Conservation (phyloP, 2,329 filamentous ascomycete genomes). For the Fusarium sp. region DNA sequence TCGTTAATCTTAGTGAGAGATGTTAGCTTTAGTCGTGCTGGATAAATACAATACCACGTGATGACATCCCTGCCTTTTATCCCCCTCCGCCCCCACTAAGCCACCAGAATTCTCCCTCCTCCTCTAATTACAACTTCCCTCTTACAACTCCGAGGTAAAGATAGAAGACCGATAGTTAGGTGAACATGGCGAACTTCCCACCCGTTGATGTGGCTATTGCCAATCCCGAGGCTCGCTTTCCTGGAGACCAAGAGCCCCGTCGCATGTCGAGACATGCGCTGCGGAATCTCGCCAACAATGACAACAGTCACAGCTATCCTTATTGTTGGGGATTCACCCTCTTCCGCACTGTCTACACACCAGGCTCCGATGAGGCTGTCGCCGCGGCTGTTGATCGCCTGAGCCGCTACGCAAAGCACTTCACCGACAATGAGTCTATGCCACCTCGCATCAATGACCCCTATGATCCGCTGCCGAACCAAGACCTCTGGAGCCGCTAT, state of each 20-base stretch:
- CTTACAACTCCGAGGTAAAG: not conserved
- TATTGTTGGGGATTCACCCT: slow-evolving; percentile 45
- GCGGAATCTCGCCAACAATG: slow-evolving; percentile 29
- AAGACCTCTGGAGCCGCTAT: slow-evolving; percentile 40
- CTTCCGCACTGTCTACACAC: slow-evolving; percentile 42
- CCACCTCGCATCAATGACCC: slow-evolving; percentile 19
- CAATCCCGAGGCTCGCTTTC: slow-evolving; percentile 29
- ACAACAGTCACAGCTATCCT: slow-evolving; percentile 40
- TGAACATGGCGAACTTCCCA: slow-evolving; percentile 18
- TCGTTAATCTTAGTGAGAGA: too few relatives aligned
- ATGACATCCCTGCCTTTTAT: not conserved
- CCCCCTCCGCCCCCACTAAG: not conserved
- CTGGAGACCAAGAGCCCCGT: slow-evolving; percentile 21
- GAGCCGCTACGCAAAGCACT: slow-evolving; percentile 31
- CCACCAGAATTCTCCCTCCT: not conserved
- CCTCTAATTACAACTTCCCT: not conserved
- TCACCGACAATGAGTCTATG: slow-evolving; percentile 18
- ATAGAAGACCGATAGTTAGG: not conserved
- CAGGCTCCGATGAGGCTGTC: slow-evolving; percentile 34
- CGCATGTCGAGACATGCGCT: slow-evolving; percentile 20
- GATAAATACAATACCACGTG: too few relatives aligned
- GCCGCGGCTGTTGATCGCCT: slow-evolving; percentile 35
- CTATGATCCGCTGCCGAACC: slow-evolving; percentile 29
- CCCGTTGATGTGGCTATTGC: slow-evolving; percentile 36
- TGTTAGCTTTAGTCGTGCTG: too few relatives aligned